Conservation (phyloP, 768 basidiomycete species). For the Pleurotus citrinopileatus region DNA sequence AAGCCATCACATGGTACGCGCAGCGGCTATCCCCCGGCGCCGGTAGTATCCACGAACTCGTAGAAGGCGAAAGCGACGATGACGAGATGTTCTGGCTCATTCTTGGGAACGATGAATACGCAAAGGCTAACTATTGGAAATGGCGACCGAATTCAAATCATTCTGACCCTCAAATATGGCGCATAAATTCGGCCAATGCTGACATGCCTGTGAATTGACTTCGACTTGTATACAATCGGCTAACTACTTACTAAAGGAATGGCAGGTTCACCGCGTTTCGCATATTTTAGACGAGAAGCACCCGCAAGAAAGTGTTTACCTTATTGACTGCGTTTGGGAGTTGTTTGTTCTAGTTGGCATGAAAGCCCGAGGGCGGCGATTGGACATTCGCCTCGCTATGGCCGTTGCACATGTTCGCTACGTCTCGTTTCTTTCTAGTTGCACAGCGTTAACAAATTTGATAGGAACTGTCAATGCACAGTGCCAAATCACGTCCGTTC, state of each 20-base stretch:
- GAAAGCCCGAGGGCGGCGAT: conserved; percentile 57
- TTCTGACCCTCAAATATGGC: conserved; percentile 57
- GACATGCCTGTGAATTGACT: conserved; percentile 37
- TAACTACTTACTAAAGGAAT: conserved; percentile 1
- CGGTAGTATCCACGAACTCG: conserved; percentile 48
- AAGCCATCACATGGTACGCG: conserved; percentile 63
- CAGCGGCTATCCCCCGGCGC: conserved; percentile 37
- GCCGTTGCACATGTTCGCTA: conserved; percentile 49
- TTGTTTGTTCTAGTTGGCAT: conserved; percentile 71
- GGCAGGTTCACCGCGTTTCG: conserved; percentile 45
- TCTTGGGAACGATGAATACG: conserved; percentile 72
- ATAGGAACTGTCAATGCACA: conserved; percentile 52
- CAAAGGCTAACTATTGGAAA: conserved; percentile 80
- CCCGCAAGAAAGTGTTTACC: conserved; percentile 48
- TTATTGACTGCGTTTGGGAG: conserved; percentile 80
- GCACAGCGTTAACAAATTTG: not conserved
- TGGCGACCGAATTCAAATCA: conserved; percentile 51
- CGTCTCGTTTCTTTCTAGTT: not conserved
- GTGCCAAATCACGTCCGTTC: conserved; percentile 61
- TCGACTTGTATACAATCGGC: not conserved
- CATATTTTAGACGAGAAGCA: conserved; percentile 37
- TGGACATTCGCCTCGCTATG: conserved; percentile 62
- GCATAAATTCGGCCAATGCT: conserved; percentile 38
- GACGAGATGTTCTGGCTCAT: conserved; percentile 89
- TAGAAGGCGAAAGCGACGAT: conserved; percentile 59